Conservation (phyloP, 352 stramenopile genomes). For the Globisporangium rhizosaccharum region DNA sequence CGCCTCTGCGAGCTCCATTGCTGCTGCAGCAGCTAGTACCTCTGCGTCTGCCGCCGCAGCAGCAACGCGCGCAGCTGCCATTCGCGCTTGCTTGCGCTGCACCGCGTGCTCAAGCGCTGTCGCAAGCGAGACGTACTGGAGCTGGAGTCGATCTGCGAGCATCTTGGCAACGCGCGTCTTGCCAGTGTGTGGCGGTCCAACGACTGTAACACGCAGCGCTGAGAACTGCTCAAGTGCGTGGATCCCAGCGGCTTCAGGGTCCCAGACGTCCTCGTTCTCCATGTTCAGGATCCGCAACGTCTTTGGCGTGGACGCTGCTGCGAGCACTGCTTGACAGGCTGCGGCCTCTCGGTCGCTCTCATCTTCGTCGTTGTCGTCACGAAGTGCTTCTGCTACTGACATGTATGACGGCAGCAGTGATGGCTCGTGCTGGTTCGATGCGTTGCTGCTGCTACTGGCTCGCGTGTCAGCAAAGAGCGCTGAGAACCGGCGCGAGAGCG, state of each 20-base stretch:
- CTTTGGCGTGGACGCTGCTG: slow-evolving; percentile 1
- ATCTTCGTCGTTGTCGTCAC: background rate
- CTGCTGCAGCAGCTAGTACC: slow-evolving; percentile 4
- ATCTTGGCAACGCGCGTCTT: slow-evolving; percentile 50
- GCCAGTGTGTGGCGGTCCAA: slow-evolving; percentile 44
- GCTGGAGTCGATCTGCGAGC: slow-evolving; percentile 32
- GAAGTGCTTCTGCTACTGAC: background rate
- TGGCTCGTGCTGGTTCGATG: background rate
- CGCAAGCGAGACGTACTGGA: slow-evolving; percentile 46
- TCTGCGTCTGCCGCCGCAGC: background rate
- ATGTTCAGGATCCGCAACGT: slow-evolving; percentile 16
- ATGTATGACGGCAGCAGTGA: background rate
- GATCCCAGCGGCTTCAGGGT: slow-evolving; percentile 34
- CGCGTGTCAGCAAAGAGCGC: slow-evolving; percentile 18
- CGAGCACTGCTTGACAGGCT: background rate
- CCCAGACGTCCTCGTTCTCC: slow-evolving; percentile 30
- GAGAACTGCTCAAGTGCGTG: slow-evolving; percentile 35
- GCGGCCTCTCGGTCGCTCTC: background rate
- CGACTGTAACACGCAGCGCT: slow-evolving; percentile 42
- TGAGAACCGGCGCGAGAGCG: slow-evolving; percentile 59
- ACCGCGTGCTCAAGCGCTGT: slow-evolving; percentile 38
- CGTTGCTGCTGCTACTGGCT: background rate
- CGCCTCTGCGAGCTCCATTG: background rate
- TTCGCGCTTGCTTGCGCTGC: slow-evolving; percentile 14
- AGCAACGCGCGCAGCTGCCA: background rate